Evolutionary conservation across 2,329 filamentous ascomycete species (phyloP).

Genomic region (Fusarium sp.): DNA sequence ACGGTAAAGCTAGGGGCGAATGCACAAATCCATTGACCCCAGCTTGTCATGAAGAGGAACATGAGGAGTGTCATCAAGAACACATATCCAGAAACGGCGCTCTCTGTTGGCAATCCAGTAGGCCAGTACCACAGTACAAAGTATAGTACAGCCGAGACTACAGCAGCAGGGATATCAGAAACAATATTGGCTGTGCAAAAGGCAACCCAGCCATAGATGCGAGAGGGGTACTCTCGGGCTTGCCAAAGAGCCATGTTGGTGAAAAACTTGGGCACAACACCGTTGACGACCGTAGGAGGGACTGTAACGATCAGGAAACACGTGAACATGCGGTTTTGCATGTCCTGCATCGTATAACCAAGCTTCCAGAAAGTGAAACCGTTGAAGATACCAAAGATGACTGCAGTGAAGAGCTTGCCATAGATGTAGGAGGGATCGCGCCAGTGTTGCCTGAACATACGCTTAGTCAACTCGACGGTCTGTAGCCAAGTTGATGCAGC

Average conservation of each 20-base stretch:
- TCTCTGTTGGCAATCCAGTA: conserved; percentile 75
- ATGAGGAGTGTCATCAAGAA: conserved; percentile 85
- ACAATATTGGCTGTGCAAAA: conserved; percentile 81
- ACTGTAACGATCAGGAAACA: conserved; percentile 71
- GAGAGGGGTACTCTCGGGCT: conserved; percentile 76
- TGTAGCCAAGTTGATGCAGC: conserved; percentile 74
- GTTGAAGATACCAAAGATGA: conserved; percentile 81
- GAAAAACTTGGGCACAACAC: conserved; percentile 82
- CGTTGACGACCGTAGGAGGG: conserved; percentile 78
- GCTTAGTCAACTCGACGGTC: conserved; percentile 74
- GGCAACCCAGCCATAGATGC: conserved; percentile 82
- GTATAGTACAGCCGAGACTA: conserved; percentile 74
- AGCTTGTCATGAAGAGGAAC: conserved; percentile 79
- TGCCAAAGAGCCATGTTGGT: conserved; percentile 79
- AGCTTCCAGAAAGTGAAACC: conserved; percentile 82
- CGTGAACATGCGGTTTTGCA: conserved; percentile 85
- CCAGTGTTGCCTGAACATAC: conserved; percentile 80
- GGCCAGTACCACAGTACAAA: conserved; percentile 83
- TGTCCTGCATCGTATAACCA: conserved; percentile 72
- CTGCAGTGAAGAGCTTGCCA: conserved; percentile 78
- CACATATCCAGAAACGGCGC: conserved; percentile 76
- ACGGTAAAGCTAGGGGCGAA: conserved; percentile 84
- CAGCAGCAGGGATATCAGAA: conserved; percentile 77
- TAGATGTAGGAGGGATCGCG: conserved; percentile 81
- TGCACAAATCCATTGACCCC: conserved; percentile 88